Percentiles rank a stretch among this genome's conserved stretches.
Evolutionary conservation across 2,329 filamentous ascomycete genomes (phyloP).

Genomic region (Onygenales sp.): DNA sequence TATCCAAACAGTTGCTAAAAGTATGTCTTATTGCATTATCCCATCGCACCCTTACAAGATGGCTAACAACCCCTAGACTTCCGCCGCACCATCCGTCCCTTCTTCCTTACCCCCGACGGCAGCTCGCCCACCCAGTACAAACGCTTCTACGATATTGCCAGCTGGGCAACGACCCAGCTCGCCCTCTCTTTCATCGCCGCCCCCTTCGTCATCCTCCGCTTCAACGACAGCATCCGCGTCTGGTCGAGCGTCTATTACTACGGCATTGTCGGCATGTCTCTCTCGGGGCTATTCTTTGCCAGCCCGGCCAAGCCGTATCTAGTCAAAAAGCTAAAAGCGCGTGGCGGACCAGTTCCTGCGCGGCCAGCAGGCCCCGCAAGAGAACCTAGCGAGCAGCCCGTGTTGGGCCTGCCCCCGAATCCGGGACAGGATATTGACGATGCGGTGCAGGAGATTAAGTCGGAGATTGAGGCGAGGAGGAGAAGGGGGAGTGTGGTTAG

Average conservation of each 20-base stretch:
- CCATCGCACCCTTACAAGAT: background rate
- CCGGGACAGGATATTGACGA: constrained; percentile 66
- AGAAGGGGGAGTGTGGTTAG: constrained; percentile 36
- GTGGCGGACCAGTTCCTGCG: constrained; percentile 22
- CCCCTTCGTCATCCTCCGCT: constrained; percentile 75
- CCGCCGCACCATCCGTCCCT: constrained; percentile 79
- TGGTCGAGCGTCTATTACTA: constrained; percentile 92
- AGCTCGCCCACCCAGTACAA: constrained; percentile 61
- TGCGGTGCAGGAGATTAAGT: constrained; percentile 62
- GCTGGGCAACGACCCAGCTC: constrained; percentile 67
- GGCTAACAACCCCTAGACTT: constrained; percentile 51
- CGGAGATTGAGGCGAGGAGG: constrained; percentile 57
- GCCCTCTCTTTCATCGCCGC: constrained; percentile 72
- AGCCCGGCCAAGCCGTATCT: constrained; percentile 62
- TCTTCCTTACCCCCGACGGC: constrained; percentile 77
- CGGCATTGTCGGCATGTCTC: constrained; percentile 56
- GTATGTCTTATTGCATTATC: constrained; percentile 45
- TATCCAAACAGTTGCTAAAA: constrained; percentile 87
- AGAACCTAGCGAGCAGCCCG: constrained; percentile 42
- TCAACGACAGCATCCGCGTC: constrained; percentile 59
- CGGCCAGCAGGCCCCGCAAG: constrained; percentile 4
- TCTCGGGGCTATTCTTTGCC: constrained; percentile 64
- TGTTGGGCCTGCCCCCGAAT: constrained; percentile 71
- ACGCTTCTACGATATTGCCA: constrained; percentile 74
- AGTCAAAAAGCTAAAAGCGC: constrained; percentile 49